Evolutionary conservation across 345 rosid genomes (phyloP).

Genomic region (Syzygium oleosum): DNA sequence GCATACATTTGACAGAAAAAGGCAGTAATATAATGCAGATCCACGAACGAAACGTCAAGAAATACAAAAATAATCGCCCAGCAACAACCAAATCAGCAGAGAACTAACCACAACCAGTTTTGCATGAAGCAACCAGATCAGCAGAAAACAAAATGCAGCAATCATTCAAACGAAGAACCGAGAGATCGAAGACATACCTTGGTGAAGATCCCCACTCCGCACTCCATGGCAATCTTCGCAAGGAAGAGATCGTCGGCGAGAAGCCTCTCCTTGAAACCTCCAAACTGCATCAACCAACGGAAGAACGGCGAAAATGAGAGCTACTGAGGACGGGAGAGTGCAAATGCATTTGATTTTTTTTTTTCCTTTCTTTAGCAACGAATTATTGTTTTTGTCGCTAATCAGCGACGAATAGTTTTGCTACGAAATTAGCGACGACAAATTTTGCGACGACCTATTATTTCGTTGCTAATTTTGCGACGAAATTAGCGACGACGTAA

Average conservation of each 20-base stretch:
- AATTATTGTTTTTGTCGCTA: too few species aligned
- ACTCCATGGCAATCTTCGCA: slow-evolving; percentile 75
- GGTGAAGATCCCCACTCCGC: slow-evolving; percentile 92
- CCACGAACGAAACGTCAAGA: background rate
- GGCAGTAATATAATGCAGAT: background rate
- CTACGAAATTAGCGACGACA: too few species aligned
- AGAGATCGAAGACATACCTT: slow-evolving; percentile 38
- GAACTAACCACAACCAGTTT: background rate
- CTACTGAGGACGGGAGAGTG: too few species aligned
- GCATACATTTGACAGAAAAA: background rate
- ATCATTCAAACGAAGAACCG: background rate
- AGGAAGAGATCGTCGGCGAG: slow-evolving; percentile 90
- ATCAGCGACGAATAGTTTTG: too few species aligned
- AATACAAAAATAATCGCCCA: background rate
- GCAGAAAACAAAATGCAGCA: background rate
- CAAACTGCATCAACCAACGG: slow-evolving; percentile 75
- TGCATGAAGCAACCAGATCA: background rate
- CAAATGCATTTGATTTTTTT: too few species aligned
- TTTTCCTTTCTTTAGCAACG: too few species aligned
- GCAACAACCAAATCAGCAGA: background rate
- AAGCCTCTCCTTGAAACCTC: slow-evolving; percentile 84
- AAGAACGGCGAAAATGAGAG: slow-evolving; percentile 46
- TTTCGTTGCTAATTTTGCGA: too few species aligned
- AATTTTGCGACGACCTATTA: too few species aligned
- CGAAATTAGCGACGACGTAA: too few species aligned